These are phyloP conservation scores for Yamadazyma diddensiae DNA, from an alignment of 1,139 yeast species.

Conservation along the genomic window DNA sequence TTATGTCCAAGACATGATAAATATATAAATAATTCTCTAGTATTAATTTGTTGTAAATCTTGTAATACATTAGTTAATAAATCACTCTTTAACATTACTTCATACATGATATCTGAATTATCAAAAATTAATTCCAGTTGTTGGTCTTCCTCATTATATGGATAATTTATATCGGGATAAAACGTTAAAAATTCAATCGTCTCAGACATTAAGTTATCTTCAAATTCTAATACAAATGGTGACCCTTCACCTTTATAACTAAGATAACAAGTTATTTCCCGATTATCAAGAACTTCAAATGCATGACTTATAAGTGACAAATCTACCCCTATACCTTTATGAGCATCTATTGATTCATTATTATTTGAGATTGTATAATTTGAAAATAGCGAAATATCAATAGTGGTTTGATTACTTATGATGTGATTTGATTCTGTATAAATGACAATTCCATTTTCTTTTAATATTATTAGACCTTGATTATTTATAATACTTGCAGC, in stretches of 20 bases:
- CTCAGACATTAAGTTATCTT: constrained; percentile 67
- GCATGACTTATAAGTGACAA: constrained; percentile 31
- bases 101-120: constrained; percentile 50
- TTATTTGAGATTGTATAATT: constrained; percentile 21
- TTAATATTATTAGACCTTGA: constrained; percentile 37
- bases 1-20: constrained; percentile 27
- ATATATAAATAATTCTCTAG: constrained; percentile 57
- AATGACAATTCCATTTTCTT: constrained; percentile 30
- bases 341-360: constrained; percentile 7
- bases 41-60: constrained; percentile 64
- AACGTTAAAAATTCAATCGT: constrained; percentile 67
- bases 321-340: constrained; percentile 36
- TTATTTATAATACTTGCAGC: constrained; percentile 30
- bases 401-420: constrained; percentile 30
- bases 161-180: constrained; percentile 40
- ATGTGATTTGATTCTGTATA: constrained; percentile 40
- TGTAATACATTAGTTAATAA: constrained; percentile 61
- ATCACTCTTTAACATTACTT: constrained; percentile 65
- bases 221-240: constrained; percentile 69
- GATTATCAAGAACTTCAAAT: constrained; percentile 11
- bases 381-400: constrained; percentile 37
- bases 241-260: constrained; percentile 53
- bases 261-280: constrained; percentile 31
- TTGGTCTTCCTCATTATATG: constrained; percentile 32
- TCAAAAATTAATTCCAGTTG: constrained; percentile 35